Base-by-base conservation (phyloP, 805 yeast species). In the Yamadazyma akitaensis region DNA sequence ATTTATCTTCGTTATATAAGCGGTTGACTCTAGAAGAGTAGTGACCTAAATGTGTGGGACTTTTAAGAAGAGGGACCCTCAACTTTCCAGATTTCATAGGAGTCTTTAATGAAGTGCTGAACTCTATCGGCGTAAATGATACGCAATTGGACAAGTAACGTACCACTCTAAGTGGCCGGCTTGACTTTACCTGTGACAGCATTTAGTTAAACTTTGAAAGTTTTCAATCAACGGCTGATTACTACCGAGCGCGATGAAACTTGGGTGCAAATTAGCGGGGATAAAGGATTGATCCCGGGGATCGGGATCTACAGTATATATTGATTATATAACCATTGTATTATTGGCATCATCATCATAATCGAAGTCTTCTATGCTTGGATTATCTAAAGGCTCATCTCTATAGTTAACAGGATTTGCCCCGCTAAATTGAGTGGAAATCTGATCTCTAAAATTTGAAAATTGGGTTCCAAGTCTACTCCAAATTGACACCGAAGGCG, bases 31-130 rank as follows among this genome's bases (percentile, higher is more conserved):
- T 73, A 40, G 86, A 81, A 0, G 89, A 64, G 52, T 70, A 77
- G 67, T 91, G 96, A 2, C 99, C 99, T 26, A 88, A 73, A 58
- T 81, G 84, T 1, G 80, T 72, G 14, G 95, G 94, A 5, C 85
- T 82, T 53, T 79, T 82, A 21, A 77, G 59, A 49, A 84, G 60
- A 41, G 84, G 79, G 5, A 85, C 80, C 37, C 77, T 72, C 36
- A 80, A 71, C 33, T 60, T 60, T 24, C 65, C 68, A 10, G 55
- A 12, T 11, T 42, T 47, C 14, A 28, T 34, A 24, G 48, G 49
- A 9, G 43, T 33, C 13, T 19, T 28, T 9, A 16, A 12, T 18
- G 8, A 12, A 11, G 18, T n/a, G 14, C 5, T 13, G 12, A 32
- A 16, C 19, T 49, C 42, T 24, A 49, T 13, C 9, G 55, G 55